Percentiles rank a stretch among this genome's conserved stretches.
Evolutionary conservation across 2,329 filamentous ascomycete species (phyloP).

Genomic region (Epichloe elymi): DNA sequence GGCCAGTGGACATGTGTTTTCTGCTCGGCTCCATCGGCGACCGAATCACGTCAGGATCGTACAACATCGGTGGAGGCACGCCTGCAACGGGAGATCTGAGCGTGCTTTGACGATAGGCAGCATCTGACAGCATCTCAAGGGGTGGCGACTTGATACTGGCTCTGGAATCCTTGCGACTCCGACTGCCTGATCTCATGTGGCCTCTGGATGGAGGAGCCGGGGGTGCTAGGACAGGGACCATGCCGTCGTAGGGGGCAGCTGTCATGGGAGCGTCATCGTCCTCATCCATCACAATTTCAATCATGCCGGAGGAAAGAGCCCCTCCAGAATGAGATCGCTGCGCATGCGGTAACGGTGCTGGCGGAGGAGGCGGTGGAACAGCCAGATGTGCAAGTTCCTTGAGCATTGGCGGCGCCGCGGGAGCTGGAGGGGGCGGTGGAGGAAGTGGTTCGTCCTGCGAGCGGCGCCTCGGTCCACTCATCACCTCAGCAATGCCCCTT

Average conservation of each 20-base stretch:
- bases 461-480: slow-evolving; percentile 26
- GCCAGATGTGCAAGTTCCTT: slow-evolving; percentile 52
- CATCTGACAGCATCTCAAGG: slow-evolving; percentile 27
- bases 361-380: slow-evolving; percentile 47
- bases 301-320: slow-evolving; percentile 39
- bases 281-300: slow-evolving; percentile 55
- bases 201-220: slow-evolving; percentile 31
- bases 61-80: slow-evolving; percentile 22
- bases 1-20: slow-evolving; percentile 34
- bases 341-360: slow-evolving; percentile 39
- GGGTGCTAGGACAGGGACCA: slow-evolving; percentile 32
- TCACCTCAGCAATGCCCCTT: slow-evolving; percentile 35
- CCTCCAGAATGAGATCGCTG: slow-evolving; percentile 29
- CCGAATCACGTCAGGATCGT: slow-evolving; percentile 23
- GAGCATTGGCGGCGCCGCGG: slow-evolving; percentile 37
- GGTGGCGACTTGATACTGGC: slow-evolving; percentile 14
- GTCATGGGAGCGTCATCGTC: slow-evolving; percentile 26
- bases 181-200: slow-evolving; percentile 46
- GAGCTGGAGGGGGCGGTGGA: slow-evolving; percentile 36
- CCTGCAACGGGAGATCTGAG: slow-evolving; percentile 16
- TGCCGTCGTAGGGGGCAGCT: slow-evolving; percentile 27
- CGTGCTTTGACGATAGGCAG: slow-evolving; percentile 11
- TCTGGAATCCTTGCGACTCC: slow-evolving; percentile 32
- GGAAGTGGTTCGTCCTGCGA: slow-evolving; percentile 41
- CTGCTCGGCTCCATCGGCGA: slow-evolving; percentile 19